Percentiles rank a stretch among this genome's conserved stretches.
Evolutionary conservation across 257 asterid genomes (phyloP).

Genomic region (Fraxinus pennsylvanica): DNA sequence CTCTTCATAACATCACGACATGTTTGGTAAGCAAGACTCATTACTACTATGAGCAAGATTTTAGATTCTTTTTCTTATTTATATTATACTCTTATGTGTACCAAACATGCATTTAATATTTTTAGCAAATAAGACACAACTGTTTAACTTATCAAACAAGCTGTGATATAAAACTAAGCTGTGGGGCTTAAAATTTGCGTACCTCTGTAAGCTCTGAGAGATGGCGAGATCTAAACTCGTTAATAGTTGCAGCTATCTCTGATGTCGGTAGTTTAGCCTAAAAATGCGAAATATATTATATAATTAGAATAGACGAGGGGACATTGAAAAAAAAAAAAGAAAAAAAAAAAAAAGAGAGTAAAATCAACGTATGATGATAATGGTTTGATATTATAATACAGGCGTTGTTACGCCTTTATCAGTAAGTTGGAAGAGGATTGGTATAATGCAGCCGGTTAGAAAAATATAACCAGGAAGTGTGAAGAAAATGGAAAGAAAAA

Average conservation of each 20-base stretch:
- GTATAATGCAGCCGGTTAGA: neutral
- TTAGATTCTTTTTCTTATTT: neutral
- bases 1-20: neutral
- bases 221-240: constrained; percentile 95
- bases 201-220: constrained; percentile 99
- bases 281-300: neutral
- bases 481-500: neutral
- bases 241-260: constrained; percentile 91
- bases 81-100: neutral
- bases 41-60: neutral
- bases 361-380: neutral
- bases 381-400: neutral
- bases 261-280: constrained; percentile 91
- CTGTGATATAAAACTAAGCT: neutral
- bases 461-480: neutral
- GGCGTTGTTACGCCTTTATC: neutral
- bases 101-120: neutral
- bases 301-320: neutral
- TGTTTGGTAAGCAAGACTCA: neutral
- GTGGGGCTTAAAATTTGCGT: constrained; percentile 11
- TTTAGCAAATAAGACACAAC: neutral
- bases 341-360: neutral
- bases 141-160: constrained; percentile 1
- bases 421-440: neutral
- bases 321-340: neutral